Conservation (phyloP, 202 grass and related monocot genomes). For the Zoysia matrella region DNA sequence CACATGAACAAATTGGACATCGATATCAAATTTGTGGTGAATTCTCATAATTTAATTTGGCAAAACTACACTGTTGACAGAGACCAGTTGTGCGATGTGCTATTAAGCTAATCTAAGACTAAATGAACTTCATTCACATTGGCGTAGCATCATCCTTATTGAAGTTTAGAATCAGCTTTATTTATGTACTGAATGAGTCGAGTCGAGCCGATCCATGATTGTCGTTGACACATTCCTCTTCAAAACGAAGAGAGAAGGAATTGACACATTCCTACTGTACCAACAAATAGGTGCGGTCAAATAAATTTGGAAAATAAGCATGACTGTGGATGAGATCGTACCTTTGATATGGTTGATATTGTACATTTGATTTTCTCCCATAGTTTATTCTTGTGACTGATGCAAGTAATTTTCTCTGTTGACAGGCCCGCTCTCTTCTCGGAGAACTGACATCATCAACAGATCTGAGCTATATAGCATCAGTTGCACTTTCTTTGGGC, state of each 20-base stretch:
- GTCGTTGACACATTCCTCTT: background rate
- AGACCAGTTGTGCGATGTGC: background rate
- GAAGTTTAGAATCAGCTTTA: background rate
- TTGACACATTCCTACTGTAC: background rate
- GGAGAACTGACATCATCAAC: slow-evolving; percentile 71
- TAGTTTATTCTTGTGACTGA: slow-evolving; percentile 26
- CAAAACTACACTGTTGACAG: background rate
- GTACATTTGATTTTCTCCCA: background rate
- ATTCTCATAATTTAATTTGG: background rate
- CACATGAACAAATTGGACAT: background rate
- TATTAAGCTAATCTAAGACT: background rate
- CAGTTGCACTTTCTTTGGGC: slow-evolving; percentile 82
- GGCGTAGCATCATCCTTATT: background rate
- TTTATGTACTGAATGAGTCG: background rate
- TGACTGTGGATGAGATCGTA: background rate
- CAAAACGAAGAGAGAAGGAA: background rate
- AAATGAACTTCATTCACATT: background rate
- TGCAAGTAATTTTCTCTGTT: slow-evolving; percentile 45
- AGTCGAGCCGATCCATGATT: background rate
- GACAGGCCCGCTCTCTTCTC: slow-evolving; percentile 83
- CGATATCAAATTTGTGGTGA: background rate
- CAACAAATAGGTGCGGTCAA: background rate
- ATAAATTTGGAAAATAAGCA: background rate
- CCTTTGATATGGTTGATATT: too few relatives aligned
- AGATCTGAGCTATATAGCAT: slow-evolving; percentile 81